Conservation (phyloP, 495 filamentous ascomycete species). For the Hypoxylon crocopeplum region DNA sequence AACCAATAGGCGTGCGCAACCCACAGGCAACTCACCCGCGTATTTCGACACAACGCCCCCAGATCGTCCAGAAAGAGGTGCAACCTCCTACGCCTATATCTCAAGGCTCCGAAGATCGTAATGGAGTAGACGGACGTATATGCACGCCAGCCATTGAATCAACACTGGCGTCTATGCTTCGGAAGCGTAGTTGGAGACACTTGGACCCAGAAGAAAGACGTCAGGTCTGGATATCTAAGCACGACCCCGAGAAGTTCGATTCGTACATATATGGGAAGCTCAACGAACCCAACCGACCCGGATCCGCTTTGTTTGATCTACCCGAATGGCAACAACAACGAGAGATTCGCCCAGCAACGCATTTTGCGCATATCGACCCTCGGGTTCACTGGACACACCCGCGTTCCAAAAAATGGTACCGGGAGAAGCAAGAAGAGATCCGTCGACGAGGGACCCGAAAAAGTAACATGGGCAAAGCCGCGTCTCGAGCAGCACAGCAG, state of each 20-base stretch:
- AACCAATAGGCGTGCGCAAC: neutral
- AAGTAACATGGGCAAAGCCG: slow-evolving; percentile 49
- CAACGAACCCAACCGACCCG: slow-evolving; percentile 36
- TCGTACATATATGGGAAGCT: slow-evolving; percentile 37
- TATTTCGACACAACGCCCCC: neutral
- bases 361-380: slow-evolving; percentile 52
- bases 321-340: slow-evolving; percentile 20
- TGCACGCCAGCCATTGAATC: neutral
- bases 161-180: slow-evolving; percentile 9
- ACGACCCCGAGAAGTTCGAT: slow-evolving; percentile 35
- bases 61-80: neutral
- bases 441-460: slow-evolving; percentile 48
- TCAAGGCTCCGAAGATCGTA: neutral
- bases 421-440: slow-evolving; percentile 52
- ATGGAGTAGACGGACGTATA: neutral
- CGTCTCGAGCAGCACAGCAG: slow-evolving; percentile 38
- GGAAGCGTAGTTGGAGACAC: slow-evolving; percentile 16
- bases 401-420: slow-evolving; percentile 48
- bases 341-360: slow-evolving; percentile 26
- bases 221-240: slow-evolving; percentile 30
- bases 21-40: neutral
- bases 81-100: neutral
- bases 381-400: slow-evolving; percentile 48
- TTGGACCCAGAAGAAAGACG: slow-evolving; percentile 31
- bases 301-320: slow-evolving; percentile 28